These are phyloP conservation scores for Aspergillus fischeri DNA, from an alignment of 2,329 filamentous ascomycete genomes.

Conservation along the genomic window DNA sequence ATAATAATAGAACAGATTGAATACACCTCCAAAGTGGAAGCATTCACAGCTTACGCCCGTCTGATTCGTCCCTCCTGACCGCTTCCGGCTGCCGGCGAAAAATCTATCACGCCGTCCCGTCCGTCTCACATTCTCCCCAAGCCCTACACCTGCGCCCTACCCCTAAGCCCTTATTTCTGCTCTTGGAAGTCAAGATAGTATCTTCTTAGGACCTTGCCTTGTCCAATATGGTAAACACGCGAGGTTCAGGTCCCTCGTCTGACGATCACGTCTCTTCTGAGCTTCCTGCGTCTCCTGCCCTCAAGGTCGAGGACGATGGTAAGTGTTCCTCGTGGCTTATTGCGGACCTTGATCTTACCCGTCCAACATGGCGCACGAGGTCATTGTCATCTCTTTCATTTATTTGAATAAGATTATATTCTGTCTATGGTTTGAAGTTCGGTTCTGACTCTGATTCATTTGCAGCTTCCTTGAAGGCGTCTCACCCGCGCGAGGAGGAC, in stretches of 20 bases:
- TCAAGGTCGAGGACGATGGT: constrained; percentile 32
- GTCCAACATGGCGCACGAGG: background rate
- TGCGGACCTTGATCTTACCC: background rate
- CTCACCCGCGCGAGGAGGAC: constrained; percentile 33
- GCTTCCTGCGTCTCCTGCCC: constrained; percentile 26
- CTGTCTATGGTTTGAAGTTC: background rate
- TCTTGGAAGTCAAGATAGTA: constrained; percentile 37
- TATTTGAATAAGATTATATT: background rate
- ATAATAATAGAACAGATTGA: background rate
- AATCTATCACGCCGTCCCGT: constrained; percentile 16
- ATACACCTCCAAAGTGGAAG: background rate
- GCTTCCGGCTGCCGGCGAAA: constrained; percentile 16
- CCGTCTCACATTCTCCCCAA: constrained; percentile 21
- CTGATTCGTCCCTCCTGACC: background rate
- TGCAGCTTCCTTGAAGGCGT: constrained; percentile 26
- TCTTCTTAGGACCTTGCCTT: constrained; percentile 18
- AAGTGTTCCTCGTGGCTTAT: constrained; percentile 15
- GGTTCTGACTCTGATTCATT: constrained; percentile 4
- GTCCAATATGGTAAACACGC: constrained; percentile 32
- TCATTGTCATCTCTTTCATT: background rate
- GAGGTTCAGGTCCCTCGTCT: constrained; percentile 23
- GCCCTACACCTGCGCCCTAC: constrained; percentile 45
- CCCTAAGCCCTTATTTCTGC: constrained; percentile 48
- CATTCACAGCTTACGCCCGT: background rate
- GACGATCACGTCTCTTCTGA: constrained; percentile 26